Evolutionary conservation across 768 basidiomycete species (phyloP).

Genomic region (Podaxis pistillaris): DNA sequence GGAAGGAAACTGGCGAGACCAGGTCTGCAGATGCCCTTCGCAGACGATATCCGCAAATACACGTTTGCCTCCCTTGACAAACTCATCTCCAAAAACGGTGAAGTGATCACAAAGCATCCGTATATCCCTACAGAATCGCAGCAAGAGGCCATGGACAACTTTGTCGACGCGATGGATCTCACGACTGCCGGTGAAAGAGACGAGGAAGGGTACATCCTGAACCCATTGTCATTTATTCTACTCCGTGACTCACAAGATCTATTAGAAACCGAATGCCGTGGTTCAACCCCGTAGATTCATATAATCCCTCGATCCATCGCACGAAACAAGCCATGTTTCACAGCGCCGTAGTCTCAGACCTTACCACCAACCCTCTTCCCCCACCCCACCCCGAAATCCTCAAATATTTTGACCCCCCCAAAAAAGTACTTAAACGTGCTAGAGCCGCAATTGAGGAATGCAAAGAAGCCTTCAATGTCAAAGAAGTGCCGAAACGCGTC

Average conservation of each 20-base stretch:
- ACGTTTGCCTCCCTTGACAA: conserved; percentile 74
- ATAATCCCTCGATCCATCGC: conserved; percentile 88
- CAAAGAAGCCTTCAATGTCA: conserved; percentile 70
- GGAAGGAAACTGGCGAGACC: background rate
- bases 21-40: conserved; percentile 78
- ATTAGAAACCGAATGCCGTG: conserved; percentile 59
- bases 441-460: conserved; percentile 56
- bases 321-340: conserved; percentile 94
- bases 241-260: conserved; percentile 23
- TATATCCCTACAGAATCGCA: conserved; percentile 81
- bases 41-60: conserved; percentile 89
- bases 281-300: conserved; percentile 77
- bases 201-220: conserved; percentile 62
- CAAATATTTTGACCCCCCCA: conserved; percentile 83
- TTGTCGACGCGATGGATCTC: conserved; percentile 90
- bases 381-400: conserved; percentile 83
- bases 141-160: conserved; percentile 76
- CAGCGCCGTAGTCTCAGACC: conserved; percentile 71
- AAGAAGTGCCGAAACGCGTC: conserved; percentile 69
- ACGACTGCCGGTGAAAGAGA: conserved; percentile 73
- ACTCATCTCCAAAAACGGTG: conserved; percentile 74
- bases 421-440: conserved; percentile 60
- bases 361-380: conserved; percentile 72
- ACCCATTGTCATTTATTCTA: background rate
- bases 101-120: conserved; percentile 70